phyloP scores from a whole-genome alignment of 768 basidiomycete genomes.

The Xerocomellus chrysenteron region DNA sequence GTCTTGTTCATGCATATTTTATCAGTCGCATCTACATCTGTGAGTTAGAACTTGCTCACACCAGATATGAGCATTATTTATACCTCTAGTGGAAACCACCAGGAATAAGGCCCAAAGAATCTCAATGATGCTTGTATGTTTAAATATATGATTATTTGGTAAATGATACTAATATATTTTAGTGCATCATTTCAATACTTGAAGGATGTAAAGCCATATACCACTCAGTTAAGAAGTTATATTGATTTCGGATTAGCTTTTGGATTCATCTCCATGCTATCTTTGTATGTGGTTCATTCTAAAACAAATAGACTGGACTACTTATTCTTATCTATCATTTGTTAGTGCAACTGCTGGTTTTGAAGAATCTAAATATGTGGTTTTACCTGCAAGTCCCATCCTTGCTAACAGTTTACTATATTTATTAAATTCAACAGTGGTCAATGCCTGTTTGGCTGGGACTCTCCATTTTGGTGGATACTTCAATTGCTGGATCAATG shows the following conservation, averaged over 20 bases:
- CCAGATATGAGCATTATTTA: neutral
- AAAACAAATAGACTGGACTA: neutral
- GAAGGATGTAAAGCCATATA: slow-evolving; percentile 18
- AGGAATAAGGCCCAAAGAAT: too few species aligned
- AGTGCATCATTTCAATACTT: slow-evolving; percentile 18
- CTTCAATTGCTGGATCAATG: slow-evolving; percentile 24
- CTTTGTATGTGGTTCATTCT: slow-evolving; percentile 11
- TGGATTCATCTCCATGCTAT: slow-evolving; percentile 7
- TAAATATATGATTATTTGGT: neutral
- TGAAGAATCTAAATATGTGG: neutral
- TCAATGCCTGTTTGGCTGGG: slow-evolving; percentile 21
- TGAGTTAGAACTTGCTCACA: slow-evolving; percentile 4
- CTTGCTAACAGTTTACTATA: neutral
- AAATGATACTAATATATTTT: neutral
- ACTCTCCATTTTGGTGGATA: slow-evolving; percentile 17
- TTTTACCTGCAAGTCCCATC: neutral
- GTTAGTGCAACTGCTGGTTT: neutral
- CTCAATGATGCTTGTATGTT: slow-evolving; percentile 19
- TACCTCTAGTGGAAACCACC: slow-evolving; percentile 14
- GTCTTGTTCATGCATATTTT: slow-evolving; percentile 26
- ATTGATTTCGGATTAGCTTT: slow-evolving; percentile 16
- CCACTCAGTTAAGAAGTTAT: neutral
- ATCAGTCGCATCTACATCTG: slow-evolving; percentile 23
- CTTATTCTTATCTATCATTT: neutral
- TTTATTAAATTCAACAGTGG: slow-evolving; percentile 15